Base-by-base conservation (phyloP, 2,329 filamentous ascomycete species). In the Fusarium musae region DNA sequence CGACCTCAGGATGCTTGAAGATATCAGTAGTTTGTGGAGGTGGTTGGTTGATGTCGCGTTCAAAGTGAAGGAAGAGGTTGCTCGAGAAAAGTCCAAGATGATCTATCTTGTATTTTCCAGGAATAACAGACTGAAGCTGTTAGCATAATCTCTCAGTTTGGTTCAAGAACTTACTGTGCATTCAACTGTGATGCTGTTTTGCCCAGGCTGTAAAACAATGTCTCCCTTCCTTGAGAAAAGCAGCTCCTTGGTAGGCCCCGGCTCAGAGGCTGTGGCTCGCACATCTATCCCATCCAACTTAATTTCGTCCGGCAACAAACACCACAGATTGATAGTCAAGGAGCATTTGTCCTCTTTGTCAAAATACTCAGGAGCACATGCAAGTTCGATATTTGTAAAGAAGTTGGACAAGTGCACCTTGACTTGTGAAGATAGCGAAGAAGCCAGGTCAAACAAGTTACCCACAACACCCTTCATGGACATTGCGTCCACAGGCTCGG, bases 21-120 rank as follows among this genome's bases (percentile, higher is more conserved):
- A 92, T 85, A 3, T 86, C 84, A 3, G 84, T 80, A 6, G 85
- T 81, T 30, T 83, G 85, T 6, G 86, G 82, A 2, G 83, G 76
- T 13, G 86, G 80, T n/a, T 87, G 83, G 39, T 84, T 85, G 7
- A 82, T 79, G 59, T 90, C 87, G 6, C 90, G 86, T 59, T 94
- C 92, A 74, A 93, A 90, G 46, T 89, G 85, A 36, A 96, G 87
- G 30, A 86, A 81, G 4, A 96, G 83, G 49, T 93, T 93, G 50
- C 86, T 88, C 10, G 89, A 86, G 30, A 86, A 83, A 30, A 98
- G 81, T 19, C 90, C 87, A 42, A 97, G 85, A 72, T 91, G 90
- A 75, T 95, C 93, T 49, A 96, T 88, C 65, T 91, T 88, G 77
- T 94, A 98, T 32, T 88, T 88, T 3, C 95, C 95, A 28, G 92